Evolutionary conservation across 2,329 filamentous ascomycete species (phyloP).

Genomic region (Samsoniella hepiali): DNA sequence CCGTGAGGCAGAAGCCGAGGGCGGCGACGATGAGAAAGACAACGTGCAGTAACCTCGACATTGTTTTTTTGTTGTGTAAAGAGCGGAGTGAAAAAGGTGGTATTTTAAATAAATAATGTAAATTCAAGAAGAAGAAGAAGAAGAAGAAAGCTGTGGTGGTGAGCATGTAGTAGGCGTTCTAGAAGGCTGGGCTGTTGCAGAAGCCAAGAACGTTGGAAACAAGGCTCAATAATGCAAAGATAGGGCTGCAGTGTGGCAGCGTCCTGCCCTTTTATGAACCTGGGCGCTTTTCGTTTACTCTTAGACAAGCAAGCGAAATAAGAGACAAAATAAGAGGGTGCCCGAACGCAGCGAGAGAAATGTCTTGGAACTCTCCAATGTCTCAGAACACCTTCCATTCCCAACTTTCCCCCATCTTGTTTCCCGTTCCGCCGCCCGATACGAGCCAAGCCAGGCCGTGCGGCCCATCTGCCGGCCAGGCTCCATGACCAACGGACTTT

Average conservation of each 20-base stretch:
- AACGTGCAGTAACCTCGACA: slow-evolving; percentile 6
- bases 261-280: neutral
- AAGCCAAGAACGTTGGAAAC: neutral
- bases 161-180: no score
- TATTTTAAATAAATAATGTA: neutral
- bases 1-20: slow-evolving; percentile 13
- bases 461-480: no score
- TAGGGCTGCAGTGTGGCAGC: slow-evolving; percentile 2
- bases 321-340: slow-evolving; percentile 10
- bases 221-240: neutral
- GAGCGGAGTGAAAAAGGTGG: neutral
- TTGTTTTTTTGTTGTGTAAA: neutral
- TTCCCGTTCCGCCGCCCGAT: neutral
- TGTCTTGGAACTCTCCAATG: slow-evolving; percentile 10
- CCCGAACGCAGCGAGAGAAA: neutral
- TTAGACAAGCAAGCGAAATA: neutral
- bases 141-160: no score
- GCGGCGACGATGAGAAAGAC: slow-evolving; percentile 7
- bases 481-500: no score
- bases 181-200: neutral
- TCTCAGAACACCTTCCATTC: neutral
- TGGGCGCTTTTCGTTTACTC: neutral
- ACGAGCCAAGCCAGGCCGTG: neutral
- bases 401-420: neutral
- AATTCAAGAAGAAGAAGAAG: neutral